Conservation (phyloP, 805 yeast genomes). For the Candida piceae region DNA sequence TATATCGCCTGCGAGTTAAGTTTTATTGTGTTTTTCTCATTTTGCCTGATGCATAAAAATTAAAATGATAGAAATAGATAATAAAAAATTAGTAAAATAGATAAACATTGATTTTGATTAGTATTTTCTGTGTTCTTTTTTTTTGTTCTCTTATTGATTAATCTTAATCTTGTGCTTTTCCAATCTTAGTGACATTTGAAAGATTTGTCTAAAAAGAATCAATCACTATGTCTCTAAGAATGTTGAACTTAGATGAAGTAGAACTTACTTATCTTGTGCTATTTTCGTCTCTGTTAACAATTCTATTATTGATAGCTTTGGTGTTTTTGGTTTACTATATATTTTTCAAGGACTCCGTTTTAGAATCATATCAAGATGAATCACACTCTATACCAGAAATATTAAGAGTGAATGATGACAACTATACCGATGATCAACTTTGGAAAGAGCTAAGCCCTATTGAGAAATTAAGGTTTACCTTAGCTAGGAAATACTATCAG, state of each 20-base stretch:
- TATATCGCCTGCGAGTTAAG: too few species aligned
- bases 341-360: conserved; percentile 21
- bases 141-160: too few species aligned
- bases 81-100: too few species aligned
- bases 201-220: background rate
- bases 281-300: conserved; percentile 23
- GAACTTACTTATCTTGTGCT: conserved; percentile 21
- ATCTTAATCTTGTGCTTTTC: too few species aligned
- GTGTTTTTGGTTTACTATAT: conserved; percentile 22
- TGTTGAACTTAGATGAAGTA: conserved; percentile 15
- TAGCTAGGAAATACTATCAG: conserved; percentile 21
- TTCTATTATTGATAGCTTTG: conserved; percentile 21
- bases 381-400: conserved; percentile 23
- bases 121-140: too few species aligned
- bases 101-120: too few species aligned
- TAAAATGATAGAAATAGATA: too few species aligned
- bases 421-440: conserved; percentile 16
- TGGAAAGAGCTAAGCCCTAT: conserved; percentile 14
- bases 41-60: too few species aligned
- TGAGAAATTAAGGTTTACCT: conserved; percentile 22
- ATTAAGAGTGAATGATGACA: conserved; percentile 13
- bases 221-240: conserved; percentile 1
- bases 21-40: too few species aligned
- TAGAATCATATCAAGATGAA: conserved; percentile 10
- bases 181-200: too few species aligned